Base-by-base conservation (phyloP, 192 early-diverging fungal genomes). In the Coemansia sp. region DNA sequence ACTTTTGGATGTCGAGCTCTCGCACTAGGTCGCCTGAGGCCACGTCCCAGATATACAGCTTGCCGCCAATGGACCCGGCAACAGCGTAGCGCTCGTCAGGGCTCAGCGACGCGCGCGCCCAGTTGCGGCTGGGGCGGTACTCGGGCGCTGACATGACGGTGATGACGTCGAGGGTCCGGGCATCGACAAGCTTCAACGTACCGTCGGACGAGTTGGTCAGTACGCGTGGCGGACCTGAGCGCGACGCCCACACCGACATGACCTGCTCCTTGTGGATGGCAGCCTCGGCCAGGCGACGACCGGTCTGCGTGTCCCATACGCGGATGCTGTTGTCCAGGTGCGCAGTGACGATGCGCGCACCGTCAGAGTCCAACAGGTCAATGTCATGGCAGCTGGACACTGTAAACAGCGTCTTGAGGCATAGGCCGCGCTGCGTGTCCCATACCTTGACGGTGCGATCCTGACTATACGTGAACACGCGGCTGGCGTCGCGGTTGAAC, bases 391-490 rank as follows among this genome's bases (percentile, higher is more conserved):
- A 97, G 67, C 91, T 92, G 24, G 95, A 95, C 57, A 93, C 84
- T 1, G 92, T 91, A 58, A 95, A 97, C 68, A 97, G 91, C 5
- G 94, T 98, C 42, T 88, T 84, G 26, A 87, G 79, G 85, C 94
- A 97, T 65, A 90, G 90, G 54, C 94, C 95, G 65, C 88, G 90
- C 66, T 83, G 80, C 40, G 94, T 72, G 80, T 98, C 96, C 95
- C 95, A 98, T 6, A 96, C 82, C 76, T 98, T 98, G 32, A 98
- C 84, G 0, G 95, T 96, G 21, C 95, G 81, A 74, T 98, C 96
- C 67, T 98, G 95, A 58, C 94, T 96, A 58, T 93, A 94, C 6
- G 93, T 91, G 22, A 92, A 91, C 60, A 98, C 88, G 36, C 86
- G 85, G 65, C 82, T 84, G 10, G 87, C 83, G 53, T 92, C 90